A percentile compares a stretch with the other conserved stretches of the same genome.
Evolutionary conservation across 2,329 filamentous ascomycete species (phyloP).

Genomic region (Chrysoporthe cubensis): DNA sequence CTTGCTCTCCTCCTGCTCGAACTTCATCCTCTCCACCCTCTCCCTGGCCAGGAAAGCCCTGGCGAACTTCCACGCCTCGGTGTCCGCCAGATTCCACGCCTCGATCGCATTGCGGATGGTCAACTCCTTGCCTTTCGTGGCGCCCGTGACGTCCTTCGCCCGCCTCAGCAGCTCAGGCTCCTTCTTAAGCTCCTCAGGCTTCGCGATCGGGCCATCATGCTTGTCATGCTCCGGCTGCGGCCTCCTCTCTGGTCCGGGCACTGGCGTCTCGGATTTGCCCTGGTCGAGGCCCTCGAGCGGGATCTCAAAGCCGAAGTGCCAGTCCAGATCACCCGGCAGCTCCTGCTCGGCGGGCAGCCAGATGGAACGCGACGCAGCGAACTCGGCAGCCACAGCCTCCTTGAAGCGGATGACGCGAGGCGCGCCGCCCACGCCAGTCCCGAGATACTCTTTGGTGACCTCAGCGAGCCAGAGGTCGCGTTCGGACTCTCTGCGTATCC

Average conservation of each 20-base stretch:
- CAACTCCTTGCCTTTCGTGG: conserved; percentile 49
- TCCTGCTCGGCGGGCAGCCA: conserved; percentile 78
- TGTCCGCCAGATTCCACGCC: conserved; percentile 72
- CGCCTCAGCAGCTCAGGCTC: conserved; percentile 58
- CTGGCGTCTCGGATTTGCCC: conserved; percentile 60
- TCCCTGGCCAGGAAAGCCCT: conserved; percentile 68
- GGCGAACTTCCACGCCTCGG: conserved; percentile 77
- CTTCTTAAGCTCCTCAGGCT: conserved; percentile 54
- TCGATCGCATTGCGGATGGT: conserved; percentile 60
- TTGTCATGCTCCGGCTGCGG: conserved; percentile 54
- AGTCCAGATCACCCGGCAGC: conserved; percentile 75
- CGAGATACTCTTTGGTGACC: conserved; percentile 71
- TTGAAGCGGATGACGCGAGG: conserved; percentile 77
- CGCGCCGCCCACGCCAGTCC: conserved; percentile 63
- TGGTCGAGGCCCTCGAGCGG: conserved; percentile 60
- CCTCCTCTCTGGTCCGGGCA: conserved; percentile 60
- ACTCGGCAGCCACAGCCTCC: conserved; percentile 74
- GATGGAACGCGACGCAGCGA: conserved; percentile 66
- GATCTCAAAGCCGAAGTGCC: conserved; percentile 85
- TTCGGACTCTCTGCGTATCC: conserved; percentile 68
- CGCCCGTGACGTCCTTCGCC: conserved; percentile 47
- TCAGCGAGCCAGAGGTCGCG: conserved; percentile 80
- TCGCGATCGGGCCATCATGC: conserved; percentile 53
- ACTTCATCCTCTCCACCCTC: conserved; percentile 65
- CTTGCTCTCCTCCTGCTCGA: conserved; percentile 71